A percentile compares a stretch with the other conserved stretches of the same genome.
These are phyloP conservation scores for Hemileccinum impolitum DNA, from an alignment of 768 basidiomycete species.

Conservation along the genomic window DNA sequence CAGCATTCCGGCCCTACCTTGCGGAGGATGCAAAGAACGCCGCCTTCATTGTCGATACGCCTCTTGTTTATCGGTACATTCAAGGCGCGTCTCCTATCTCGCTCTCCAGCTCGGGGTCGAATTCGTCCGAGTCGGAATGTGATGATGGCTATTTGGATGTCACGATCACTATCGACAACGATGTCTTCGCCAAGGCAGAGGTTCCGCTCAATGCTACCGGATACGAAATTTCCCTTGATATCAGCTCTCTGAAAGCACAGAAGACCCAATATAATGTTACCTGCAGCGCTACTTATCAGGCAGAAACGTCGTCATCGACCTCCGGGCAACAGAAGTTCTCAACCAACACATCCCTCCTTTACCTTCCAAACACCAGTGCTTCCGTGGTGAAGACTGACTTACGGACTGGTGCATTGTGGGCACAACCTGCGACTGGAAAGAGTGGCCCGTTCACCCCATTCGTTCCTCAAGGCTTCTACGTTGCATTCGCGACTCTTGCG, in stretches of 20 bases:
- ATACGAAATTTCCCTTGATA: constrained; percentile 33
- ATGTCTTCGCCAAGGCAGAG: constrained; percentile 18
- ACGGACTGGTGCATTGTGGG: constrained; percentile 43
- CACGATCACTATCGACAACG: constrained; percentile 29
- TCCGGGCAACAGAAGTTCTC: constrained; percentile 28
- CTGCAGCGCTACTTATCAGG: constrained; percentile 33
- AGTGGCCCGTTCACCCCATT: constrained; percentile 34
- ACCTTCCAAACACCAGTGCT: constrained; percentile 36
- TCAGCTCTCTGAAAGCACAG: constrained; percentile 29
- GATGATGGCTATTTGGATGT: constrained; percentile 21
- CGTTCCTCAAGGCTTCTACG: constrained; percentile 75
- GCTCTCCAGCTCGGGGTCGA: constrained; percentile 5
- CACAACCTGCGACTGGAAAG: constrained; percentile 29
- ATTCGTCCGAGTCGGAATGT: background rate
- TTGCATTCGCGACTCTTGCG: constrained; percentile 52
- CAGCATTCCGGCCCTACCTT: constrained; percentile 47
- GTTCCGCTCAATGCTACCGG: constrained; percentile 40
- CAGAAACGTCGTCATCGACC: background rate
- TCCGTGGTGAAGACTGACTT: constrained; percentile 48
- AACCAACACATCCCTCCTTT: constrained; percentile 34
- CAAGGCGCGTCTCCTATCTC: constrained; percentile 33
- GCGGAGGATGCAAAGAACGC: constrained; percentile 33
- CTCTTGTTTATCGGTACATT: constrained; percentile 35
- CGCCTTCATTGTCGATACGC: constrained; percentile 38
- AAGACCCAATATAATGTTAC: constrained; percentile 30